Conservation (phyloP, 2,329 filamentous ascomycete genomes). For the Chrysosporium keratinophilum region DNA sequence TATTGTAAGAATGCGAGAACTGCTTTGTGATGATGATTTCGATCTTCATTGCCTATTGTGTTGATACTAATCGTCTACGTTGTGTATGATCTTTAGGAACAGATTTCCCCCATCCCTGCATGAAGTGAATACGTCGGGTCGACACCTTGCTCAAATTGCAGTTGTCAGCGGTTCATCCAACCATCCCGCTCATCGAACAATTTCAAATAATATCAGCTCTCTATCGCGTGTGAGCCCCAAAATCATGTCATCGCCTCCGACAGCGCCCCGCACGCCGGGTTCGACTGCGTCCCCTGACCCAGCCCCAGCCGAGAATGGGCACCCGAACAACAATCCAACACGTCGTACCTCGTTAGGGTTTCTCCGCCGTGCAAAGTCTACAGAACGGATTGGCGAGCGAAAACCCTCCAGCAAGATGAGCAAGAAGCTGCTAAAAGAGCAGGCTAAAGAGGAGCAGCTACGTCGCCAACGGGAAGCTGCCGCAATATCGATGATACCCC, state of each 20-base stretch:
- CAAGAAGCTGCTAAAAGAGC: slow-evolving; percentile 32
- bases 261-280: slow-evolving; percentile 7
- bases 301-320: slow-evolving; percentile 7
- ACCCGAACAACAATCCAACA: slow-evolving; percentile 11
- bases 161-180: not conserved
- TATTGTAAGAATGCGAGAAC: not conserved
- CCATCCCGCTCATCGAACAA: not conserved
- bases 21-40: not conserved
- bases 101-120: not conserved
- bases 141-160: not conserved
- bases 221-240: not conserved
- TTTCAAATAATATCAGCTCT: not conserved
- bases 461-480: slow-evolving; percentile 47
- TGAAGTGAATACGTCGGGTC: slow-evolving; percentile 2
- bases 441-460: slow-evolving; percentile 41
- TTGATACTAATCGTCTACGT: not conserved
- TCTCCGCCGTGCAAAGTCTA: slow-evolving; percentile 58
- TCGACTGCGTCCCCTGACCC: slow-evolving; percentile 11
- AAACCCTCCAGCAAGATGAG: slow-evolving; percentile 30
- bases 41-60: not conserved
- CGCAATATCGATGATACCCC: slow-evolving; percentile 48
- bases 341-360: slow-evolving; percentile 47
- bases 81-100: not conserved
- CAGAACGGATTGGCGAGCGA: slow-evolving; percentile 49
- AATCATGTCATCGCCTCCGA: slow-evolving; percentile 10